Evolutionary conservation across 768 basidiomycete species (phyloP).

Genomic region (Mycena capillaripes): DNA sequence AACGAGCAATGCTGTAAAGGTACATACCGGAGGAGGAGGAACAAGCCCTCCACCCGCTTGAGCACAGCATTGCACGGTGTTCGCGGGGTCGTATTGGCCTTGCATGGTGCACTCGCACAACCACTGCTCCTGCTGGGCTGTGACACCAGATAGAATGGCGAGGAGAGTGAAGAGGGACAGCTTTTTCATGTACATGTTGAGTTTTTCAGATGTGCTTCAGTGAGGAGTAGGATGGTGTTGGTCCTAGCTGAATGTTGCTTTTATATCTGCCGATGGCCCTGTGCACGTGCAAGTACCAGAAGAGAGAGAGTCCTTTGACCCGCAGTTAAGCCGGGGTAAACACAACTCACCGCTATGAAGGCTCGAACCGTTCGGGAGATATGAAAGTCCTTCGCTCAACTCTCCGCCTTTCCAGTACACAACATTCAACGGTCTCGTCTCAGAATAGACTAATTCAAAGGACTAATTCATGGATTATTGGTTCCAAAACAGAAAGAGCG

Average conservation of each 20-base stretch:
- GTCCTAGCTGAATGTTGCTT: not conserved
- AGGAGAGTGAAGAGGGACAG: slow-evolving; percentile 13
- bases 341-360: not conserved
- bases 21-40: slow-evolving; percentile 4
- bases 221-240: not conserved
- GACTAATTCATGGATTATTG: too few relatives aligned
- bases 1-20: not conserved
- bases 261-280: slow-evolving; percentile 1
- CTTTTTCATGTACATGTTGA: slow-evolving; percentile 12
- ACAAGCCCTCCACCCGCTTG: not conserved
- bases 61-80: slow-evolving; percentile 2
- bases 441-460: too few relatives aligned
- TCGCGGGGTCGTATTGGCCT: not conserved
- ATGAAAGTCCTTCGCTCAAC: not conserved
- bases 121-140: slow-evolving; percentile 11
- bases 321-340: not conserved
- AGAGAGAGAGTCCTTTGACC: not conserved
- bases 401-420: too few relatives aligned
- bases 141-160: slow-evolving; percentile 1
- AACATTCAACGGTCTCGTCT: too few relatives aligned
- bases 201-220: not conserved
- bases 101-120: slow-evolving; percentile 11
- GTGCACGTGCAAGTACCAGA: not conserved
- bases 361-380: not conserved
- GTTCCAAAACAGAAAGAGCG: too few relatives aligned